Conservation (phyloP, 306 rosid genomes). For the Citrullus colocynthis region DNA sequence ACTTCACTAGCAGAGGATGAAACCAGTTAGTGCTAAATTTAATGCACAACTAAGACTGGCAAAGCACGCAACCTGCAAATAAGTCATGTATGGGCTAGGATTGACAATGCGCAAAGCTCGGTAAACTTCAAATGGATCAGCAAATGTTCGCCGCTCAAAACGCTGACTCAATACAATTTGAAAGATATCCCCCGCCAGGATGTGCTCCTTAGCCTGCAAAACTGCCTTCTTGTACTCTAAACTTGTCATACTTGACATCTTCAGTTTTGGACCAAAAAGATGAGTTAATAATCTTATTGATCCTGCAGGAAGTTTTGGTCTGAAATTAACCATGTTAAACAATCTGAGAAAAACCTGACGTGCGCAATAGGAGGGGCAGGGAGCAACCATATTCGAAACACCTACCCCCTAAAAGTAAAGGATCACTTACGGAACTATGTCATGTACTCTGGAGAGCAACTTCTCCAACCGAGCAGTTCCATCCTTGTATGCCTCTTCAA, state of each 20-base stretch:
- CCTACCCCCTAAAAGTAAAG: background rate
- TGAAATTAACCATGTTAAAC: conserved; percentile 11
- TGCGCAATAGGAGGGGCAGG: background rate
- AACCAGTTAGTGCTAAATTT: background rate
- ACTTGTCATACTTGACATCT: conserved; percentile 62
- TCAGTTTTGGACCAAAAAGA: conserved; percentile 66
- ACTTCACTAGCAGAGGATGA: background rate
- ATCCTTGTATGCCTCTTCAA: conserved; percentile 57
- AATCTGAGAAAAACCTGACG: background rate
- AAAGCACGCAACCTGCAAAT: conserved; percentile 49
- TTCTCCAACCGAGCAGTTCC: conserved; percentile 45
- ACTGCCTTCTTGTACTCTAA: conserved; percentile 78
- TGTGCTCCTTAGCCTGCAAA: conserved; percentile 83
- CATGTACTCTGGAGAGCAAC: conserved; percentile 68
- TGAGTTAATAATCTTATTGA: conserved; percentile 45
- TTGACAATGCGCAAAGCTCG: conserved; percentile 88
- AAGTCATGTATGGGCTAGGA: conserved; percentile 97
- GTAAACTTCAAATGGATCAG: conserved; percentile 96
- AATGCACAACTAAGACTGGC: background rate
- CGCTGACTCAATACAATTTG: conserved; percentile 94
- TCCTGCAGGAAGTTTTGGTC: conserved; percentile 86
- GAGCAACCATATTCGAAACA: background rate
- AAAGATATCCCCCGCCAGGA: conserved; percentile 89
- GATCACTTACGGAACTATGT: conserved; percentile 59
- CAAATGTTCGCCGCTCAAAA: conserved; percentile 85